These are phyloP conservation scores for Pythium biforme DNA, from an alignment of 352 stramenopile species.

Conservation along the genomic window DNA sequence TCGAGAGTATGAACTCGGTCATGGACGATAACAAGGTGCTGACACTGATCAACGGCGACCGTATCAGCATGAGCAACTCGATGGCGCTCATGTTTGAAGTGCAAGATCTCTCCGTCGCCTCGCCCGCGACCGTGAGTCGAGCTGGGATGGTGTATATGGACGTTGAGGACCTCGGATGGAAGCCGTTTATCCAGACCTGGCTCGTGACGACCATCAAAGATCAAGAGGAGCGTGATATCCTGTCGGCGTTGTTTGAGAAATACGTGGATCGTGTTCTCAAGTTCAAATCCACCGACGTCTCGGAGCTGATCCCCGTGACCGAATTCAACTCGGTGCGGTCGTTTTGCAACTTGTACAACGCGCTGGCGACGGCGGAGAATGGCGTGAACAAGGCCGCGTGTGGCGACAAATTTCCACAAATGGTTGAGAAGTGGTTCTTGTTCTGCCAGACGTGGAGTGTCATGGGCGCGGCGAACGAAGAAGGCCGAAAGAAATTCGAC, in stretches of 20 bases:
- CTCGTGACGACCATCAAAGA: conserved; percentile 57
- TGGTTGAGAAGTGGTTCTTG: conserved; percentile 84
- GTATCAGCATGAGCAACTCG: conserved; percentile 80
- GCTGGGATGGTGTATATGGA: conserved; percentile 95
- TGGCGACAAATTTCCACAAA: conserved; percentile 63
- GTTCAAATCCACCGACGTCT: conserved; percentile 65
- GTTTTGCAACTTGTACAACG: conserved; percentile 87
- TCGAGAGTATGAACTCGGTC: conserved; percentile 89
- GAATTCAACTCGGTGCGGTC: conserved; percentile 82
- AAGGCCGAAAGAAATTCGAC: conserved; percentile 82
- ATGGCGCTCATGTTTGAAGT: conserved; percentile 95
- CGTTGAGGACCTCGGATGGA: conserved; percentile 78
- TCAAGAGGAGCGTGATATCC: conserved; percentile 64
- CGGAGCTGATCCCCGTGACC: conserved; percentile 75
- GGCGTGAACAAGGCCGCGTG: conserved; percentile 59
- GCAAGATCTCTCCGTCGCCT: conserved; percentile 92
- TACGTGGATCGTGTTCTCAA: conserved; percentile 74
- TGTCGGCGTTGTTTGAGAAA: conserved; percentile 76
- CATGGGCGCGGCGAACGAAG: conserved; percentile 84
- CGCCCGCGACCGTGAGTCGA: conserved; percentile 91
- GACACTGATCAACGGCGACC: conserved; percentile 84
- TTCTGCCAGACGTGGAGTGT: conserved; percentile 87
- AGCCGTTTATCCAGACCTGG: conserved; percentile 78
- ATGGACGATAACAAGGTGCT: conserved; percentile 90
- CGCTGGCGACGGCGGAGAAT: conserved; percentile 65